Conservation (phyloP, 768 basidiomycete species). For the Russula sp. region DNA sequence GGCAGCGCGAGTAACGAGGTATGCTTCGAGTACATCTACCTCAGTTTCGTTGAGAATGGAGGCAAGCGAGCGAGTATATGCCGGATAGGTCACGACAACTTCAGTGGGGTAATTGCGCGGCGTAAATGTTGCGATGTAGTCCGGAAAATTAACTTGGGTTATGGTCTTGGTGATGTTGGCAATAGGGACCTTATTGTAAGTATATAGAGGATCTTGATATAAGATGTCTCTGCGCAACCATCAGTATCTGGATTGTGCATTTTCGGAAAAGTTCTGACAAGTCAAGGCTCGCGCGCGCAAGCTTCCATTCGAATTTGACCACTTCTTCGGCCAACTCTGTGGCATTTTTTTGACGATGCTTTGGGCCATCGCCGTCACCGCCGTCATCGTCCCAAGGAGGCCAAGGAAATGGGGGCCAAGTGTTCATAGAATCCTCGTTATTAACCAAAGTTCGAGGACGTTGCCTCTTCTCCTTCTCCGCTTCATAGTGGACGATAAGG, state of each 20-base stretch:
- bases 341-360: conserved; percentile 47
- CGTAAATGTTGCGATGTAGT: conserved; percentile 83
- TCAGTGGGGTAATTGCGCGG: conserved; percentile 67
- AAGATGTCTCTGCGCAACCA: conserved; percentile 46
- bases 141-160: conserved; percentile 69
- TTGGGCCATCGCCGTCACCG: conserved; percentile 36
- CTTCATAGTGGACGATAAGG: conserved; percentile 49
- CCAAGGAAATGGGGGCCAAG: conserved; percentile 82
- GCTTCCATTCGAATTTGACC: conserved; percentile 65
- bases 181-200: conserved; percentile 80
- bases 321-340: conserved; percentile 62
- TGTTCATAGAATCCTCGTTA: conserved; percentile 35
- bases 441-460: conserved; percentile 11
- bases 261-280: conserved; percentile 39
- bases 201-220: conserved; percentile 72
- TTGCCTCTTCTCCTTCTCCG: conserved; percentile 28
- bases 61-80: conserved; percentile 62
- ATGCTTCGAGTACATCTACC: conserved; percentile 72
- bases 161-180: conserved; percentile 61
- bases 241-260: not conserved
- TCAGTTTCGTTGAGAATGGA: conserved; percentile 60
- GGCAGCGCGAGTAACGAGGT: conserved; percentile 75
- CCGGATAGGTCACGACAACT: conserved; percentile 77
- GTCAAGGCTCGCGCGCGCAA: conserved; percentile 77
- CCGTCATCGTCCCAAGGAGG: conserved; percentile 74